phyloP scores from a whole-genome alignment of 345 rosid species.

The Camelina hispida region DNA sequence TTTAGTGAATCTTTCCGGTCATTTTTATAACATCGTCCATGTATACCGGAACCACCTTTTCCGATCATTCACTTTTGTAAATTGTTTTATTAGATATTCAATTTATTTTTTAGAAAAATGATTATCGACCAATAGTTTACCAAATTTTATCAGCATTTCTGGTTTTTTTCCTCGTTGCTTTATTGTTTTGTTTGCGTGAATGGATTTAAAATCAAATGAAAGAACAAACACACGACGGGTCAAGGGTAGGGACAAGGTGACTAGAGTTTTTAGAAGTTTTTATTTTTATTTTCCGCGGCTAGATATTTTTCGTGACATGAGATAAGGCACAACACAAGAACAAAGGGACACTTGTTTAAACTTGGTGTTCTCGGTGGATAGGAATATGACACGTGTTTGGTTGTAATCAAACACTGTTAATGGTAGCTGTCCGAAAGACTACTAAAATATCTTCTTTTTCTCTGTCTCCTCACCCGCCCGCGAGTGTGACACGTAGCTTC shows the following conservation, averaged over 20 bases:
- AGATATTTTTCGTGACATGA: slow-evolving; percentile 36
- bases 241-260: slow-evolving; percentile 5
- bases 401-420: slow-evolving; percentile 17
- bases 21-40: too few species aligned
- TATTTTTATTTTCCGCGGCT: background rate
- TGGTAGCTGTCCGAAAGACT: slow-evolving; percentile 22
- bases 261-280: background rate
- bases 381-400: slow-evolving; percentile 43
- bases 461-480: slow-evolving; percentile 31
- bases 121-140: background rate
- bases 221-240: slow-evolving; percentile 1
- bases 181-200: background rate
- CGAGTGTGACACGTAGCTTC: background rate
- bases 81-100: too few species aligned
- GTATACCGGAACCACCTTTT: too few species aligned
- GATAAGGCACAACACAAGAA: slow-evolving; percentile 6
- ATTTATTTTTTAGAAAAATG: too few species aligned
- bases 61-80: too few species aligned
- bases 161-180: background rate
- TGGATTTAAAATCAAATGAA: background rate
- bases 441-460: slow-evolving; percentile 35
- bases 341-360: slow-evolving; percentile 37
- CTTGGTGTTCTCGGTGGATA: slow-evolving; percentile 27
- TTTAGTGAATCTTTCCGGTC: too few species aligned
- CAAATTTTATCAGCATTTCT: slow-evolving; percentile 4